phyloP scores from a whole-genome alignment of 371 early-diverging fungal species.

The Rhizopus delemar region DNA sequence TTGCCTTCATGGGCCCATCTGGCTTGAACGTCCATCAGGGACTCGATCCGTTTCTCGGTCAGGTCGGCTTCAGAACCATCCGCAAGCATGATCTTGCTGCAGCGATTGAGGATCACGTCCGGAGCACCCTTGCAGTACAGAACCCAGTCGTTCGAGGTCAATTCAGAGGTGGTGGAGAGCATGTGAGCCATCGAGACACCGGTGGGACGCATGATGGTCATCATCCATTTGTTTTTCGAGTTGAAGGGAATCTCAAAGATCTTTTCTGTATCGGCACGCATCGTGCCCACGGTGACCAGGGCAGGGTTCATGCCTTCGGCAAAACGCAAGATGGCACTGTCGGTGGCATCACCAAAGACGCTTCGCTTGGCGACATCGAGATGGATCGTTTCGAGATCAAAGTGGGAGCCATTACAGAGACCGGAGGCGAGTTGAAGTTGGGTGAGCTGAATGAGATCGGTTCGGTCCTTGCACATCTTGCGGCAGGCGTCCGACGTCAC shows the following conservation, averaged over 20 bases:
- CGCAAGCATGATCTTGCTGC: slow-evolving; percentile 43
- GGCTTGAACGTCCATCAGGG: slow-evolving; percentile 48
- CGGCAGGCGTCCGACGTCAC: slow-evolving; percentile 30
- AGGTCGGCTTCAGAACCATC: slow-evolving; percentile 48
- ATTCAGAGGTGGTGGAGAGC: slow-evolving; percentile 24
- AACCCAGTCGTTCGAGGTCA: slow-evolving; percentile 30
- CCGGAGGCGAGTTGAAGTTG: slow-evolving; percentile 55
- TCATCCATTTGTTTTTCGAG: slow-evolving; percentile 73
- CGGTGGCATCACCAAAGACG: slow-evolving; percentile 75
- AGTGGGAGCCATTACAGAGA: slow-evolving; percentile 68
- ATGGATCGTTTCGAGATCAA: slow-evolving; percentile 49
- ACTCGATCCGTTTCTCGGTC: slow-evolving; percentile 35
- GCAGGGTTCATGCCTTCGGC: slow-evolving; percentile 40
- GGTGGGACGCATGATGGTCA: slow-evolving; percentile 45
- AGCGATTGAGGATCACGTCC: slow-evolving; percentile 64
- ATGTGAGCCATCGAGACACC: slow-evolving; percentile 21
- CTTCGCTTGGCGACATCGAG: slow-evolving; percentile 56
- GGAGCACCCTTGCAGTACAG: slow-evolving; percentile 79
- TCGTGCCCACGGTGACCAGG: slow-evolving; percentile 18
- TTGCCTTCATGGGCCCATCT: slow-evolving; percentile 64
- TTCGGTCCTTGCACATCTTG: neutral
- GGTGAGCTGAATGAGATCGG: slow-evolving; percentile 29
- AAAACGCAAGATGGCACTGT: slow-evolving; percentile 72
- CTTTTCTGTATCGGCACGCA: slow-evolving; percentile 35
- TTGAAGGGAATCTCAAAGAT: slow-evolving; percentile 69